A percentile compares a stretch with the other conserved stretches of the same genome.
phyloP scores from a whole-genome alignment of 2,329 filamentous ascomycete genomes.

The Microdochium trichocladiopsis region DNA sequence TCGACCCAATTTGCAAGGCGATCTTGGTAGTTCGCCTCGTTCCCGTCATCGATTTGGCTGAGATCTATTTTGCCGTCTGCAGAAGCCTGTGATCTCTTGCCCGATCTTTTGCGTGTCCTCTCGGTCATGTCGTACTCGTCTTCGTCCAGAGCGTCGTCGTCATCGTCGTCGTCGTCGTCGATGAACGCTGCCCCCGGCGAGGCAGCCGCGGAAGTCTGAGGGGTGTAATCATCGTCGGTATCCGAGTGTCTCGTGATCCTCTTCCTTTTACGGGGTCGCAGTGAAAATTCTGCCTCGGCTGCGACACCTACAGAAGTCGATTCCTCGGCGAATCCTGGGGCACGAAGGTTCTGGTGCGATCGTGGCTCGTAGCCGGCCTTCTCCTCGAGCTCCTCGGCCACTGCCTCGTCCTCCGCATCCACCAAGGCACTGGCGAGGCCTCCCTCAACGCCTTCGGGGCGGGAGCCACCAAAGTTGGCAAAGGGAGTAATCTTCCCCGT shows the following conservation, averaged over 20 bases:
- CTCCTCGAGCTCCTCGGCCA: slow-evolving; percentile 38
- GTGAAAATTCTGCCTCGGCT: slow-evolving; percentile 46
- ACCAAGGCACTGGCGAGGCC: slow-evolving; percentile 71
- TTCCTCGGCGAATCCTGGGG: slow-evolving; percentile 62
- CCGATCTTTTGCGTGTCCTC: slow-evolving; percentile 31
- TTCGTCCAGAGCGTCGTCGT: slow-evolving; percentile 27
- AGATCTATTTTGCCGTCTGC: slow-evolving; percentile 39
- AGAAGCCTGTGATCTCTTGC: slow-evolving; percentile 24
- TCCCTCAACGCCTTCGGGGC: slow-evolving; percentile 54
- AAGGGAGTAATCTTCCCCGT: slow-evolving; percentile 98
- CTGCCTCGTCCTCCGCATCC: slow-evolving; percentile 73
- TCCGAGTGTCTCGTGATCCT: slow-evolving; percentile 24
- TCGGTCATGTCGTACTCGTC: slow-evolving; percentile 31
- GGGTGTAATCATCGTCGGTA: slow-evolving; percentile 40
- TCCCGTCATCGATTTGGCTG: slow-evolving; percentile 74
- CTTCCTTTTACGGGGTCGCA: slow-evolving; percentile 52
- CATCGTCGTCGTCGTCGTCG: slow-evolving; percentile 26
- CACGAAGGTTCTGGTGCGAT: slow-evolving; percentile 67
- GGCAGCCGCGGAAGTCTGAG: slow-evolving; percentile 14
- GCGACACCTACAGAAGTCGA: slow-evolving; percentile 22
- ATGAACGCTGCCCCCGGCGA: slow-evolving; percentile 20
- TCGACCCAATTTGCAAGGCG: slow-evolving; percentile 71
- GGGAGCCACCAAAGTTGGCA: slow-evolving; percentile 64
- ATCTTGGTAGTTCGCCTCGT: slow-evolving; percentile 71
- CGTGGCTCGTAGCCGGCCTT: slow-evolving; percentile 38